Percentiles rank a stretch among this genome's conserved stretches.
These are phyloP conservation scores for Tulasnella sp. DNA, from an alignment of 768 basidiomycete genomes.

Conservation along the genomic window DNA sequence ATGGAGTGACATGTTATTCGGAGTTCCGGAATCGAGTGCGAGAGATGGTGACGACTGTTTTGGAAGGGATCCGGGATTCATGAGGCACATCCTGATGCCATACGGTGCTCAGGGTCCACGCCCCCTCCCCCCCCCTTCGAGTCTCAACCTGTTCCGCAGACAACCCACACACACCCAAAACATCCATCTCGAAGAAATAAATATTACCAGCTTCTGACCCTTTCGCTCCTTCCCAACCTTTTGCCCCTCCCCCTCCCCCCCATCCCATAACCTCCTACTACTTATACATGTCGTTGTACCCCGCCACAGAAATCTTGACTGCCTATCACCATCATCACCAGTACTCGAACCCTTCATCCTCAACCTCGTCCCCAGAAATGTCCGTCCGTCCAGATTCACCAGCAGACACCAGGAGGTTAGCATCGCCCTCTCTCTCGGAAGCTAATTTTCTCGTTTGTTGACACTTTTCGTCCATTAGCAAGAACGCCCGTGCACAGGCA, in stretches of 20 bases:
- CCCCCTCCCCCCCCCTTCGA: background rate
- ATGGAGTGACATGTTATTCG: background rate
- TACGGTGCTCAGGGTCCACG: background rate
- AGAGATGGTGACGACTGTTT: background rate
- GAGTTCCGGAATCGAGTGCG: background rate
- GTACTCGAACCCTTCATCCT: background rate
- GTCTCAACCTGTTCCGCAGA: background rate
- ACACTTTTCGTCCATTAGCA: background rate
- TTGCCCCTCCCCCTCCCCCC: too few species aligned
- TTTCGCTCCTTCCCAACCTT: background rate
- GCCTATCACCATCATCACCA: background rate
- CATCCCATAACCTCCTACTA: background rate
- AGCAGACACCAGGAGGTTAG: background rate
- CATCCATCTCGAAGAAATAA: background rate
- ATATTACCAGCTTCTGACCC: background rate
- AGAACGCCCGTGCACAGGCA: conserved; percentile 12
- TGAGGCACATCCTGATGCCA: background rate
- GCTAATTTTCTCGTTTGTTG: background rate
- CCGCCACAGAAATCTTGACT: background rate
- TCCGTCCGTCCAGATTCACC: background rate
- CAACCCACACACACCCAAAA: background rate
- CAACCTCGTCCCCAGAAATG: background rate
- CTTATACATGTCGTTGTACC: background rate
- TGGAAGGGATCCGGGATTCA: background rate
- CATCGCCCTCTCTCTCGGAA: background rate